Conservation (phyloP, 2,329 filamentous ascomycete species). For the Colletotrichum karsti region DNA sequence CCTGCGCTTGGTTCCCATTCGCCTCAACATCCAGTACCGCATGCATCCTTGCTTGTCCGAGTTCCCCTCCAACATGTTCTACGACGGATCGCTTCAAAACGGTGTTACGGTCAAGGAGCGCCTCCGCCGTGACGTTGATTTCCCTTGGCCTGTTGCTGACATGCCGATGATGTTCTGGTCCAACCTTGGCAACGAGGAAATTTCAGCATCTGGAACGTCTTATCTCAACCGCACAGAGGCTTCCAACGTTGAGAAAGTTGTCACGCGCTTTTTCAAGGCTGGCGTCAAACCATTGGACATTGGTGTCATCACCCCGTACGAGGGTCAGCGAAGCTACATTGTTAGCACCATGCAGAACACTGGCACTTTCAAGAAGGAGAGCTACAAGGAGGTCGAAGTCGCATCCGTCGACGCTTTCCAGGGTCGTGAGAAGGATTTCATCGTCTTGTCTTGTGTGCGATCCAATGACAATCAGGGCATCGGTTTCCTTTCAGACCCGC, state of each 20-base stretch:
- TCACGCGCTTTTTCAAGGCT: constrained; percentile 98
- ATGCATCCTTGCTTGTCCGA: constrained; percentile 98
- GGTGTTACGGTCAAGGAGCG: constrained; percentile 91
- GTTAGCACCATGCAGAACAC: constrained; percentile 99
- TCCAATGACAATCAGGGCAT: constrained; percentile 99
- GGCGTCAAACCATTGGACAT: constrained; percentile 94
- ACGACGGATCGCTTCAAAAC: constrained; percentile 96
- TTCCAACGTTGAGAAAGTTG: constrained; percentile 97
- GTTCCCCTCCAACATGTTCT: constrained; percentile 99
- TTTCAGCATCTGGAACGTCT: constrained; percentile 95
- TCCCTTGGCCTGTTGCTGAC: constrained; percentile 94
- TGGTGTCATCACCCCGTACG: constrained; percentile 98
- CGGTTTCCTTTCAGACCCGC: constrained; percentile 96
- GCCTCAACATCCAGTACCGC: constrained; percentile 95
- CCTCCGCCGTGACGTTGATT: constrained; percentile 92
- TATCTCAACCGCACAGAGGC: constrained; percentile 98
- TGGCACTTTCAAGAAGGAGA: constrained; percentile 97
- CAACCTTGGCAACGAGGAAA: constrained; percentile 96
- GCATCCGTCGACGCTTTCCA: constrained; percentile 99
- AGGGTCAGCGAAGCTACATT: constrained; percentile 97
- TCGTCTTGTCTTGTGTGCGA: constrained; percentile 95
- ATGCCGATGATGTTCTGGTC: constrained; percentile 99
- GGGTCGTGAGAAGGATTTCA: constrained; percentile 98
- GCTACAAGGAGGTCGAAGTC: constrained; percentile 98
- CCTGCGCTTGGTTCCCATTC: constrained; percentile 88